Conservation (phyloP, 192 early-diverging fungal species). For the Spizellomyces punctatus region DNA sequence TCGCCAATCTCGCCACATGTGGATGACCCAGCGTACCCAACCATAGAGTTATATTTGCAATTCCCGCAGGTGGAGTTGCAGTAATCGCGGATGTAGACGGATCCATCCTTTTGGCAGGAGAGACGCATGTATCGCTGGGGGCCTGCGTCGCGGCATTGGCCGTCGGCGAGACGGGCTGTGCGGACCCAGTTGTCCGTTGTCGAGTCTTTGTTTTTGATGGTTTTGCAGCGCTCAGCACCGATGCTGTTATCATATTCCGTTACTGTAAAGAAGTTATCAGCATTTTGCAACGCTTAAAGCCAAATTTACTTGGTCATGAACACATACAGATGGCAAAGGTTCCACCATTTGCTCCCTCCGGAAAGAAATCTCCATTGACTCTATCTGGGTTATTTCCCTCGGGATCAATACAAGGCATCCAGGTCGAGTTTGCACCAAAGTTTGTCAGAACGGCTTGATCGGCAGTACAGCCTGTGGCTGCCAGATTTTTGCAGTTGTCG, state of each 20-base stretch:
- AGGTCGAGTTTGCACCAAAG: constrained; percentile 6
- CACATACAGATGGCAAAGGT: neutral
- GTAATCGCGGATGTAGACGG: constrained; percentile 23
- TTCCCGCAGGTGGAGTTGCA: constrained; percentile 20
- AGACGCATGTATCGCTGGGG: constrained; percentile 8
- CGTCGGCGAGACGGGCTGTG: constrained; percentile 18
- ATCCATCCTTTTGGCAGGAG: constrained; percentile 28
- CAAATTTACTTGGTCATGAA: neutral
- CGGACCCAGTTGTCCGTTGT: constrained; percentile 3
- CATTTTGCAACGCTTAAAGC: neutral
- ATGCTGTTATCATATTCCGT: constrained; percentile 22
- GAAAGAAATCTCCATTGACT: neutral
- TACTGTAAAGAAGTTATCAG: neutral
- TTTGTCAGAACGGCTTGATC: neutral
- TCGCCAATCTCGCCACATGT: constrained; percentile 20
- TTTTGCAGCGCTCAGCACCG: constrained; percentile 1
- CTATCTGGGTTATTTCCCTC: neutral
- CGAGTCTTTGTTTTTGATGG: neutral
- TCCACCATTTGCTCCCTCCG: neutral
- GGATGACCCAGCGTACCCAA: constrained; percentile 8
- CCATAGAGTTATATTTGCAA: constrained; percentile 14
- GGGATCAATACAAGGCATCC: neutral
- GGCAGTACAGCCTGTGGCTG: neutral
- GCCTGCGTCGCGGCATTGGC: constrained; percentile 17
- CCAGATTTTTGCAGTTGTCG: neutral